These are phyloP conservation scores for Yamadazyma phyllophila DNA, from an alignment of 805 yeast species.

Conservation along the genomic window DNA sequence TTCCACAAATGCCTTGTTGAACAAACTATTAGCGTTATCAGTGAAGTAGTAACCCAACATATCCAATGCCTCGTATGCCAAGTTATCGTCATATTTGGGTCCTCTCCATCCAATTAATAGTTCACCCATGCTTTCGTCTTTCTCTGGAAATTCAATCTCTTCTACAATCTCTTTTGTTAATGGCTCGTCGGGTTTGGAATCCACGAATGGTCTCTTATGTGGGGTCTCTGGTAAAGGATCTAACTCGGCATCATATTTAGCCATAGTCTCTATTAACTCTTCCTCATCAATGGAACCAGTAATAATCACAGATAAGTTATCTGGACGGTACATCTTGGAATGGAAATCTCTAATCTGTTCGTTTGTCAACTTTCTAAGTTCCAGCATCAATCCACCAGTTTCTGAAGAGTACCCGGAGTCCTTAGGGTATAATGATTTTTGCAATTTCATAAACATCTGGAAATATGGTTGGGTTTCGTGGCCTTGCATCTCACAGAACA, in stretches of 20 bases:
- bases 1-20: conserved; percentile 72
- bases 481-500: conserved; percentile 95
- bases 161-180: conserved; percentile 40
- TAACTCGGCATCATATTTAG: conserved; percentile 58
- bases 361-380: conserved; percentile 69
- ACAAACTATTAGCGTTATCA: conserved; percentile 71
- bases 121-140: conserved; percentile 83
- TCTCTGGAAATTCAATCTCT: conserved; percentile 79
- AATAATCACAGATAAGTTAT: conserved; percentile 77
- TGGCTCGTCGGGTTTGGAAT: conserved; percentile 50
- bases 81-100: conserved; percentile 53
- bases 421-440: conserved; percentile 51
- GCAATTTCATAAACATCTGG: conserved; percentile 56
- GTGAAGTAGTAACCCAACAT: conserved; percentile 72
- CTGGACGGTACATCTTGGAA: conserved; percentile 67
- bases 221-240: conserved; percentile 37
- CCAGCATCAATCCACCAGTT: conserved; percentile 86
- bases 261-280: conserved; percentile 62
- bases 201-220: conserved; percentile 75
- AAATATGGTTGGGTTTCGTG: conserved; percentile 78
- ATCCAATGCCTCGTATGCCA: conserved; percentile 66
- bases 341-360: conserved; percentile 79
- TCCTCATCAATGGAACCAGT: conserved; percentile 82
- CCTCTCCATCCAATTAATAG: conserved; percentile 78
- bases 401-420: conserved; percentile 86